Conservation (phyloP, 1,284 basidiomycete genomes). For the Vanrija sp. region DNA sequence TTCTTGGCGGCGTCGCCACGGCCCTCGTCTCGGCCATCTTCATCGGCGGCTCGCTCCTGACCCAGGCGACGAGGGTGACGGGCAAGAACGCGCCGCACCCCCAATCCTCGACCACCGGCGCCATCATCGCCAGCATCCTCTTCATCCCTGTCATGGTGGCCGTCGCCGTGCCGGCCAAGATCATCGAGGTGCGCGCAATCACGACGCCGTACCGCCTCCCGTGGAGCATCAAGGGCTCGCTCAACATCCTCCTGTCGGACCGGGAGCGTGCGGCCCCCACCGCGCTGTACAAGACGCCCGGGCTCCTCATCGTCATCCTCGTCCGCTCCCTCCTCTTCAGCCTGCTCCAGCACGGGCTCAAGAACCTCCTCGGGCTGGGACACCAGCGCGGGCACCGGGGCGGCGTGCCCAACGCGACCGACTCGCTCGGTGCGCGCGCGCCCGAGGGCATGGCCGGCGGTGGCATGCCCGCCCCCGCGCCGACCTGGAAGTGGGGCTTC, state of each 20-base stretch:
- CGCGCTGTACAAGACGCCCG: constrained; percentile 76
- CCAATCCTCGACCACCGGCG: constrained; percentile 64
- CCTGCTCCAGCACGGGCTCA: background rate
- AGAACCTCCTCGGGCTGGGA: background rate
- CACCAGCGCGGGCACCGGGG: constrained; percentile 47
- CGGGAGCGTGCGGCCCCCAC: constrained; percentile 74
- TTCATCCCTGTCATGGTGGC: constrained; percentile 60
- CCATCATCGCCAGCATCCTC: constrained; percentile 51
- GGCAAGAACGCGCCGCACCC: constrained; percentile 52
- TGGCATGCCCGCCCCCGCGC: background rate
- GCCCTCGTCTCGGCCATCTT: constrained; percentile 39
- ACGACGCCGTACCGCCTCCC: constrained; percentile 78
- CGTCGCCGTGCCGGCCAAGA: constrained; percentile 69
- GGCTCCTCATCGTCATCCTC: constrained; percentile 68
- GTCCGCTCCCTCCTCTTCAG: constrained; percentile 50
- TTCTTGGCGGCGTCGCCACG: constrained; percentile 23
- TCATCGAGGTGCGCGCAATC: constrained; percentile 74
- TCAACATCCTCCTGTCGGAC: constrained; percentile 73
- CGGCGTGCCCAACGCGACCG: background rate
- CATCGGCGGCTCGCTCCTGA: constrained; percentile 54
- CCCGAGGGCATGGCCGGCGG: background rate
- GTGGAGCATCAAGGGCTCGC: constrained; percentile 58
- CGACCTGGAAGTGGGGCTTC: constrained; percentile 45
- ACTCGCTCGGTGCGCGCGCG: background rate
- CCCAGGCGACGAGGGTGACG: no score